Percentiles rank a stretch among this genome's conserved stretches.
Conservation (phyloP, 352 stramenopile genomes). For the Phytopythium aichiense region DNA sequence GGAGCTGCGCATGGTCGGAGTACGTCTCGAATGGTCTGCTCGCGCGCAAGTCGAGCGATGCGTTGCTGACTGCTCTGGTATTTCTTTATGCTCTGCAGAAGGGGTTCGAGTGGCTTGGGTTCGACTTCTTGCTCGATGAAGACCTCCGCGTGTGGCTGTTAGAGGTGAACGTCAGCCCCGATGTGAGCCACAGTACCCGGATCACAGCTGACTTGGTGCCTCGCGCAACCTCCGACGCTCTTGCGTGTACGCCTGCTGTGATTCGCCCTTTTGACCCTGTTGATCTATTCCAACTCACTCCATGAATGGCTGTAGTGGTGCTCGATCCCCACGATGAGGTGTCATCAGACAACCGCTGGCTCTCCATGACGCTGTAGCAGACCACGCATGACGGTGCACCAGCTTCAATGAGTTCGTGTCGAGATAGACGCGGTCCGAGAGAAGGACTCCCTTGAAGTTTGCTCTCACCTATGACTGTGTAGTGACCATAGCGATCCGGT, state of each 20-base stretch:
- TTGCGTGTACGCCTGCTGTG: constrained; percentile 32
- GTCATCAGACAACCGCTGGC: constrained; percentile 19
- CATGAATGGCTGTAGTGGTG: constrained; percentile 11
- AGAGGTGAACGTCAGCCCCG: constrained; percentile 86
- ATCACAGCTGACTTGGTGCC: constrained; percentile 53
- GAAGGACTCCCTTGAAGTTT: not conserved
- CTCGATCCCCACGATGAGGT: constrained; percentile 9
- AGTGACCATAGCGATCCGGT: no score
- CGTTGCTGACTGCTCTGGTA: not conserved
- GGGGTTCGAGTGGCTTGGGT: constrained; percentile 85
- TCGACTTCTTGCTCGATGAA: constrained; percentile 79
- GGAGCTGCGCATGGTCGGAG: constrained; percentile 47
- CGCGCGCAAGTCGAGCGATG: not conserved
- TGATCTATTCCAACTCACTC: not conserved
- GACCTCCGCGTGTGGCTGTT: constrained; percentile 60
- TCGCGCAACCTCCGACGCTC: constrained; percentile 37
- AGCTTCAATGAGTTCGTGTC: no score
- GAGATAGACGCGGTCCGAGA: not conserved
- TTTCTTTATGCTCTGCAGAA: constrained; percentile 17
- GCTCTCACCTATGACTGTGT: no score
- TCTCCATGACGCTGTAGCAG: constrained; percentile 1
- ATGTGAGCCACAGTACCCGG: constrained; percentile 75
- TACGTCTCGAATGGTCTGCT: constrained; percentile 10
- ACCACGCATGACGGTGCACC: not conserved
- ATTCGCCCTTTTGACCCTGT: not conserved